Percentiles rank a stretch among this genome's conserved stretches.
Conservation (phyloP, 345 rosid species). For the Trapa incisa region DNA sequence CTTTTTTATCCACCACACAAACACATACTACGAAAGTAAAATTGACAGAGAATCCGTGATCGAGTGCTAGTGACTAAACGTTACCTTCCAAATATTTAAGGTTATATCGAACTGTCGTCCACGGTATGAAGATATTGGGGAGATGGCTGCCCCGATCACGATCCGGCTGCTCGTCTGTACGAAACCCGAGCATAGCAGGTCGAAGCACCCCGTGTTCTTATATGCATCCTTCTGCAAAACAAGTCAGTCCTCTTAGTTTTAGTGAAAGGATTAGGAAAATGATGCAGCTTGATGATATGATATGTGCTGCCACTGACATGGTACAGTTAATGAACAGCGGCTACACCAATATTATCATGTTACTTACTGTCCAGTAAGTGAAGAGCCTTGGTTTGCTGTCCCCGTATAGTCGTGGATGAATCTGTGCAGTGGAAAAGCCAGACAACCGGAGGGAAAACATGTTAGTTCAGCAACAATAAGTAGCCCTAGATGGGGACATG, state of each 20-base stretch:
- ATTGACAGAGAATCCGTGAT: no score
- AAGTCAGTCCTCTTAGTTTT: no score
- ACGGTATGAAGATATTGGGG: slow-evolving; percentile 73
- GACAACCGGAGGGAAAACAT: not conserved
- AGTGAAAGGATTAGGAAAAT: no score
- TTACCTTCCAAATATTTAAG: slow-evolving; percentile 91
- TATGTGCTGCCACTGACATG: no score
- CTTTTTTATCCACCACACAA: no score
- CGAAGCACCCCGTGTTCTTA: slow-evolving; percentile 93
- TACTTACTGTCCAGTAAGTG: slow-evolving; percentile 93
- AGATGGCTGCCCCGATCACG: slow-evolving; percentile 94
- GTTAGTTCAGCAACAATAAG: slow-evolving; percentile 2
- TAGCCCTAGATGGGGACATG: not conserved
- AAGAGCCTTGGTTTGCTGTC: slow-evolving; percentile 91
- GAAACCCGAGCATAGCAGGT: slow-evolving; percentile 87
- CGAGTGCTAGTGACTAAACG: no score
- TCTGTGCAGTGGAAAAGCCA: slow-evolving; percentile 26
- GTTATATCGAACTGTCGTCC: slow-evolving; percentile 94
- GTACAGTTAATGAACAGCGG: not conserved
- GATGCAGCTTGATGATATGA: no score
- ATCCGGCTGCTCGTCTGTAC: slow-evolving; percentile 74
- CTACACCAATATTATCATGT: not conserved
- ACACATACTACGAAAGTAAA: no score
- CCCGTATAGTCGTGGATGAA: slow-evolving; percentile 92
- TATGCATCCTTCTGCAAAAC: slow-evolving; percentile 67